Evolutionary conservation across 208 protist genomes (phyloP).

Genomic region (Acanthamoeba culbertsoni): DNA sequence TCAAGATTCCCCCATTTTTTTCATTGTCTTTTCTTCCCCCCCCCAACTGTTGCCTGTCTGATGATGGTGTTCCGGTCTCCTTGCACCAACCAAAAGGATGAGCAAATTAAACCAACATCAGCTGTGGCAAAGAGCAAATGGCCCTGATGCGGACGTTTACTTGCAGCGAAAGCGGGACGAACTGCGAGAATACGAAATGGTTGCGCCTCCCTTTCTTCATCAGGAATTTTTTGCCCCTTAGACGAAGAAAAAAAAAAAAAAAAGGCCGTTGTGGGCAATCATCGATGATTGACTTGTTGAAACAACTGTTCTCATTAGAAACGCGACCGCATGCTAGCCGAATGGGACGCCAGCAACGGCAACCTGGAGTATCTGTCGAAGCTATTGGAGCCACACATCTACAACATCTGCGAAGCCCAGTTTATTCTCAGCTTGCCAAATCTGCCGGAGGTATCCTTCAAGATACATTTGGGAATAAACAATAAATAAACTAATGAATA

Average conservation of each 20-base stretch:
- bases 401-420: neutral
- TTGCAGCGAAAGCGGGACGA: neutral
- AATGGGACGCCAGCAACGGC: neutral
- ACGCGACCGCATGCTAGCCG: neutral
- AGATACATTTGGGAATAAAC: too few relatives aligned
- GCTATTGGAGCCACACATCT: neutral
- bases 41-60: too few relatives aligned
- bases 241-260: too few relatives aligned
- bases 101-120: neutral
- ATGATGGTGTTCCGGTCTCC: too few relatives aligned
- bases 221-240: too few relatives aligned
- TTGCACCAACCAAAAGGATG: neutral
- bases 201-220: too few relatives aligned
- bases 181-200: neutral
- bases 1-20: neutral
- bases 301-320: too few relatives aligned
- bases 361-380: neutral
- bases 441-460: neutral
- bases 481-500: too few relatives aligned
- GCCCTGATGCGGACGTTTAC: neutral
- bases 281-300: too few relatives aligned
- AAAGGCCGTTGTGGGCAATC: too few relatives aligned
- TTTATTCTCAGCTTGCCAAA: neutral
- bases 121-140: neutral
- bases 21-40: neutral